Base-by-base conservation (phyloP, 768 basidiomycete species). In the Suillus sp. region DNA sequence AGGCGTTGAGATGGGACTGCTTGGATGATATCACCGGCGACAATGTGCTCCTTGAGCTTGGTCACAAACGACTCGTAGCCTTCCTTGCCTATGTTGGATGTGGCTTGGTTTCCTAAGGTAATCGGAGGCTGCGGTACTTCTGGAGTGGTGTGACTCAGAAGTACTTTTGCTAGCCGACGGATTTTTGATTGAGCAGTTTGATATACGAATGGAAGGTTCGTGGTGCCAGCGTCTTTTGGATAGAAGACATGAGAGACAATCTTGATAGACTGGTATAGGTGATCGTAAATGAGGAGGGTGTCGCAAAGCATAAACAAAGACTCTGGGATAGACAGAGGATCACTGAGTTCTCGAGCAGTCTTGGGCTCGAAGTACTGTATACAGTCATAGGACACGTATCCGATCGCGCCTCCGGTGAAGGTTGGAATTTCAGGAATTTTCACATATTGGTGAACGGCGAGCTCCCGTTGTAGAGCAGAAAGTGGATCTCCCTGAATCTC, bases 21-120 rank as follows among this genome's bases (percentile, higher is more conserved):
- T 77, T 99, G 97, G 68, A 99, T 99, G 71, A 99, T 98, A 77
- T 99, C 96, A 34, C 97, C 97, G 20, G 90, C 91, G 62, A 99
- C 82, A 61, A 99, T 97, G 73, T 94, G 95, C 71, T 96, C 84
- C 80, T 98, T 99, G 62, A 99, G 80, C 61, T 83, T 86, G 51
- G 95, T 94, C 16, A 99, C 97, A 70, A 96, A 96, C 4, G 75
- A 77, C 74, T 98, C 89, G 75, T 99, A 99, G 0, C 97, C 97
- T 51, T 81, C 85, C 75, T 94, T 92, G 20, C 97, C 97, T 20
- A 99, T 92, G 71, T 99, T 99, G 11, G 95, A 96, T 9, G 88
- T 83, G 18, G 86, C 83, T 68, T 91, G 82, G 13, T 81, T 78
- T 20, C 89, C 92, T 4, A 93, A 80, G n/a, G 76, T 78, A 42